These are phyloP conservation scores for Sporisorium reilianum DNA, from an alignment of 1,284 basidiomycete genomes.

Conservation along the genomic window DNA sequence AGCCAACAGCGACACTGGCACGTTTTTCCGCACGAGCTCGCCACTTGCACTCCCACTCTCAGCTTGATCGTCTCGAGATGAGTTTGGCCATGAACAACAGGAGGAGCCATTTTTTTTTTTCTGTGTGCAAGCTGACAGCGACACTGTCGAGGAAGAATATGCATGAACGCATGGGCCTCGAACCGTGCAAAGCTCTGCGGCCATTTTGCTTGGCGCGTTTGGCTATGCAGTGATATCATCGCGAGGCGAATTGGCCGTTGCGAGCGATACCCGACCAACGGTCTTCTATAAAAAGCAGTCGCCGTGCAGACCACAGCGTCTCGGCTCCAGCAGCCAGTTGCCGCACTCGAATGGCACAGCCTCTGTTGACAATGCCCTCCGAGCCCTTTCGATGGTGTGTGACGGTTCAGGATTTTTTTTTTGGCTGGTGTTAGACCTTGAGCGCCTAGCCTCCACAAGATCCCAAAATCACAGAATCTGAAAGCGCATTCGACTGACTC, in stretches of 20 bases:
- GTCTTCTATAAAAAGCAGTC: background rate
- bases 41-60: no score
- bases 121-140: background rate
- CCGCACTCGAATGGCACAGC: no score
- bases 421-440: background rate
- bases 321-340: background rate
- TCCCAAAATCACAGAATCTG: no score
- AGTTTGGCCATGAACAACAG: background rate
- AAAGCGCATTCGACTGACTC: slow-evolving; percentile 12
- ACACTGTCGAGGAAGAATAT: background rate
- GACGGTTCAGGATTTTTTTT: no score
- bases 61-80: no score
- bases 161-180: slow-evolving; percentile 7
- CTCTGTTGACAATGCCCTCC: background rate
- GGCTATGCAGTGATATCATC: slow-evolving; percentile 8
- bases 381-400: no score
- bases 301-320: no score
- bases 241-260: slow-evolving; percentile 3
- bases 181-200: background rate
- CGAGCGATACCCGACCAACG: background rate
- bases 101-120: background rate
- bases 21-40: background rate
- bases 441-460: background rate
- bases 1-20: background rate
- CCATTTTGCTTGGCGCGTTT: slow-evolving; percentile 10